A percentile compares a stretch with the other conserved stretches of the same genome.
These are phyloP conservation scores for Trichoderma atroviride DNA, from an alignment of 2,329 filamentous ascomycete species.

Conservation along the genomic window DNA sequence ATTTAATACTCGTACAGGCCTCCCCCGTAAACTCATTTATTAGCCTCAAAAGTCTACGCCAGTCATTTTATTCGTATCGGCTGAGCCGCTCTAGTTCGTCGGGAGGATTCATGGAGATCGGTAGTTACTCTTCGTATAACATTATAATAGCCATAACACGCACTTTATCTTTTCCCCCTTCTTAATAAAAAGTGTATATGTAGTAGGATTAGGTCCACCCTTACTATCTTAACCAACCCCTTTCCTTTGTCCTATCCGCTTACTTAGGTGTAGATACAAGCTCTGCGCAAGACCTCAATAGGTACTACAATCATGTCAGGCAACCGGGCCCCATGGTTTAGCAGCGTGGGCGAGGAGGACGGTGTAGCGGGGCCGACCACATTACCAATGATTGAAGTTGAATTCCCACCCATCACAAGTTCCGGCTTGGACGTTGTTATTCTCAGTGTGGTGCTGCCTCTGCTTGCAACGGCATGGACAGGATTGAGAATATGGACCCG, in stretches of 20 bases:
- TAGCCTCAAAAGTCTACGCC: no score
- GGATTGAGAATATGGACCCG: slow-evolving; percentile 30
- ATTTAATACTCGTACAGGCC: no score
- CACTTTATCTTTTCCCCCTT: neutral
- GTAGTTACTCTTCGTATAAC: neutral
- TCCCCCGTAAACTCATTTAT: no score
- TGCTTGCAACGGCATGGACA: slow-evolving; percentile 28
- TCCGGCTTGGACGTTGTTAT: slow-evolving; percentile 26
- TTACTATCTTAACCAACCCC: neutral
- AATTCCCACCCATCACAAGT: slow-evolving; percentile 25
- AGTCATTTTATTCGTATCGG: no score
- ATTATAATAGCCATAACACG: neutral
- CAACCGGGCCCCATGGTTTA: neutral
- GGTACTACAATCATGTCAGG: neutral
- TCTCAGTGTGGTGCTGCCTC: slow-evolving; percentile 27
- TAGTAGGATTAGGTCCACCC: neutral
- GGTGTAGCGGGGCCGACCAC: neutral
- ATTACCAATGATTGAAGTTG: neutral
- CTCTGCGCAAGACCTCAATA: neutral
- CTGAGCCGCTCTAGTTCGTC: no score
- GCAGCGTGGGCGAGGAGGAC: neutral
- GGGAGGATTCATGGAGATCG: neutral
- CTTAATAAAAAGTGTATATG: neutral
- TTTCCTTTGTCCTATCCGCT: neutral
- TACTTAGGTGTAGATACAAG: neutral